A percentile compares a stretch with the other conserved stretches of the same genome.
Evolutionary conservation across 208 protist species (phyloP).

Genomic region (Tritrichomonas foetus): DNA sequence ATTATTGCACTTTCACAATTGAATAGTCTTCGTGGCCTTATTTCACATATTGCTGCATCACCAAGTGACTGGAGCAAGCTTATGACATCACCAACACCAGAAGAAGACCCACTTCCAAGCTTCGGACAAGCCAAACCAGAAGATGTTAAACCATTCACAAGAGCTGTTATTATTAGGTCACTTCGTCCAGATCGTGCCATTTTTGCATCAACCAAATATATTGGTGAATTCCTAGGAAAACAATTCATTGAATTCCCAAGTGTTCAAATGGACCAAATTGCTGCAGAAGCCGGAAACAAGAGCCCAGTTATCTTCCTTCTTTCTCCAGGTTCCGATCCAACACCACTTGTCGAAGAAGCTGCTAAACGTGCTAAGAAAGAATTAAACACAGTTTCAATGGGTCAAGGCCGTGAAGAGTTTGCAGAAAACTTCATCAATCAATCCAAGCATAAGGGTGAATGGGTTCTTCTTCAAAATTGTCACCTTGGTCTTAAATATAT

Average conservation of each 20-base stretch:
- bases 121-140: background rate
- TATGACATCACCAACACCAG: background rate
- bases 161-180: conserved; percentile 78
- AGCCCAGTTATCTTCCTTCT: conserved; percentile 88
- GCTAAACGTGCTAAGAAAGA: conserved; percentile 75
- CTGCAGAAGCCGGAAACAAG: conserved; percentile 57
- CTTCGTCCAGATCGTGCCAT: conserved; percentile 83
- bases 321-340: conserved; percentile 89
- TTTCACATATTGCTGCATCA: background rate
- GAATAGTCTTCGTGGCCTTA: background rate
- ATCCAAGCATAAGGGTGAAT: conserved; percentile 61
- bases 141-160: conserved; percentile 45
- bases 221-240: conserved; percentile 75
- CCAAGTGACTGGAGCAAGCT: background rate
- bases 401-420: conserved; percentile 84
- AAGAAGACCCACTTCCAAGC: background rate
- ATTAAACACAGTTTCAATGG: conserved; percentile 81
- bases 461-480: conserved; percentile 74
- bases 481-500: conserved; percentile 70
- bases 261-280: conserved; percentile 67
- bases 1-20: background rate
- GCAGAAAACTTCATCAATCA: conserved; percentile 71
- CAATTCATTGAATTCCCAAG: conserved; percentile 78
- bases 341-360: conserved; percentile 77
- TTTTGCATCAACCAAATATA: conserved; percentile 80